These are phyloP conservation scores for Paracamarosporium sp. DNA, from an alignment of 2,329 filamentous ascomycete genomes.

Conservation along the genomic window DNA sequence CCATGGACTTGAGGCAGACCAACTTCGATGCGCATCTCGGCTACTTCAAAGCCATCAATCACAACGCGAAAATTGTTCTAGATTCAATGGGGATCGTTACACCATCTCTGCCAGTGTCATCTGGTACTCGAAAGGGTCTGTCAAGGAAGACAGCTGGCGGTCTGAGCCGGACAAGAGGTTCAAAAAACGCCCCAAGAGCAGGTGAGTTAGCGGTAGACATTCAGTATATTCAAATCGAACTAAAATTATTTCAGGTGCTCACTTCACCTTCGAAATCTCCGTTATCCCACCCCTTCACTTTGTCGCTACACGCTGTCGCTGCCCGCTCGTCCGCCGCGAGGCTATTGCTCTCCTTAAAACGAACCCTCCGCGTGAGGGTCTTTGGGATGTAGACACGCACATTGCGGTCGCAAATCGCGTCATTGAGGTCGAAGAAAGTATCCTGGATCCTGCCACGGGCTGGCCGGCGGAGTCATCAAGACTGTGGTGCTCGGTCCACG, in stretches of 20 bases:
- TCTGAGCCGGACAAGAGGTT: neutral
- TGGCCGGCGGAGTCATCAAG: constrained; percentile 11
- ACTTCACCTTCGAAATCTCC: constrained; percentile 22
- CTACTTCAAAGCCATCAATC: constrained; percentile 17
- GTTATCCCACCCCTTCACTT: constrained; percentile 12
- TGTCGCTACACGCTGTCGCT: constrained; percentile 14
- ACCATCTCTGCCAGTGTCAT: neutral
- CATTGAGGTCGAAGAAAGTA: constrained; percentile 21
- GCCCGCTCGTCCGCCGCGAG: constrained; percentile 19
- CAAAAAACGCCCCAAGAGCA: neutral
- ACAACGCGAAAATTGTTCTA: constrained; percentile 18
- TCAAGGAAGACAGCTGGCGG: neutral
- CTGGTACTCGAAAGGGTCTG: neutral
- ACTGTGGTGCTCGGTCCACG: constrained; percentile 3
- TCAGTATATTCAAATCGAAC: neutral
- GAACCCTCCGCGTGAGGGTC: constrained; percentile 18
- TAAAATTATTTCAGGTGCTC: neutral
- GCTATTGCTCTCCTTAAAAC: constrained; percentile 14
- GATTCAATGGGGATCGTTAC: constrained; percentile 9
- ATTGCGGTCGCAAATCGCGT: constrained; percentile 11
- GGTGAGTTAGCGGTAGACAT: neutral
- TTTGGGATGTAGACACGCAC: constrained; percentile 19
- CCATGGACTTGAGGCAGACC: neutral
- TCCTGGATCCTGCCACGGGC: constrained; percentile 17
- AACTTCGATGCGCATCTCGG: constrained; percentile 13